Evolutionary conservation across 441 rosid species (phyloP), one percentile per base, ranked within the genome.

Genomic region (Omphalea diandra): DNA sequence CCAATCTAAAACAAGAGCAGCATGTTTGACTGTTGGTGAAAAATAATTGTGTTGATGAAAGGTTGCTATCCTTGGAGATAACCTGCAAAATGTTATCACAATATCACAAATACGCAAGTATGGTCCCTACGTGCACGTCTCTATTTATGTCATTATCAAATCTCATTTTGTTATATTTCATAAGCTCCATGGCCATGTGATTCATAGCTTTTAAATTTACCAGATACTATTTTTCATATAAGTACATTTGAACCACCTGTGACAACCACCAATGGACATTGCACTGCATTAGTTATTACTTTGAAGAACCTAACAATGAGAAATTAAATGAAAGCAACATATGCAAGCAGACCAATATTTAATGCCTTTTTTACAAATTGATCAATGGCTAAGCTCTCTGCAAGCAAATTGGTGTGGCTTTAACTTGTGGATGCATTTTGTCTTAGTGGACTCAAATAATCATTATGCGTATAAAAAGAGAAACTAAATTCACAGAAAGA

Each of bases 61-160:
- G 65, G 70, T 50, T 76, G 59, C 74, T 58, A 50, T 83, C 85
- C 77, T 85, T 88, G 3, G 90, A 68, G 82, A 93, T 80, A 70
- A 90, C 90, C 98, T 93, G 85, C 46, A 71, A 71, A 66, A 46
- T 31, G 61, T 65, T 54, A 22, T 33, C 50, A 54, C 26, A 24
- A 73, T 36, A 58, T 46, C 5, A 1, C n/a, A 40, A 26, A 27
- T 27, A 27, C 5, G 3, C n/a, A 40, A 26, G 38, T 27, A 27
- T 3, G 20, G 26, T 4, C 20, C 17, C 1, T 6, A 12, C 24
- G 5, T 47, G 14, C 0, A 5, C 44, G 18, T 65, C 22, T 35
- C 7, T 49, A 11, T 35, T 18, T 35, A 18, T 0, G 24, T 9
- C 38, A 29, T 46, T 8, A 29, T 27, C 43, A 33, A n/a, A 32